Conservation (phyloP, 208 protist genomes). For the Leishmania tarentolae region DNA sequence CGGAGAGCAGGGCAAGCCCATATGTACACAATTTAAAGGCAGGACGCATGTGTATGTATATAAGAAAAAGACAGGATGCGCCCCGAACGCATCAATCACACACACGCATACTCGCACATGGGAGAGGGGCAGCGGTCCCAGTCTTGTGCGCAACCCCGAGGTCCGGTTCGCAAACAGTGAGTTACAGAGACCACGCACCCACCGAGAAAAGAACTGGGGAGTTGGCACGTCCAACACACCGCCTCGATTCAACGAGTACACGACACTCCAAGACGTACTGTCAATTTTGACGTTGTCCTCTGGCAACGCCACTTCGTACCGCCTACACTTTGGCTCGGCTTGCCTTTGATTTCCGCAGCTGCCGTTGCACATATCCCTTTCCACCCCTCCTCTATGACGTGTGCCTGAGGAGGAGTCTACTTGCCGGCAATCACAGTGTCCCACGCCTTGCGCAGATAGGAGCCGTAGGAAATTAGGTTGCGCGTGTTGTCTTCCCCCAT, state of each 20-base stretch:
- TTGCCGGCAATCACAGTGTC: constrained; percentile 42
- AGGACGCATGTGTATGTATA: not conserved
- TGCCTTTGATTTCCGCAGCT: too few relatives aligned
- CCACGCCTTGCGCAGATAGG: constrained; percentile 63
- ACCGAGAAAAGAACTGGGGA: not conserved
- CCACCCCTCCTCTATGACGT: not conserved
- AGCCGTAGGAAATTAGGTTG: constrained; percentile 59
- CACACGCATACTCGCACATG: not conserved
- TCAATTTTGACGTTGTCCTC: not conserved
- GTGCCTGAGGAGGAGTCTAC: constrained; percentile 7
- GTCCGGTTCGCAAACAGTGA: not conserved
- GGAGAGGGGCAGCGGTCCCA: not conserved
- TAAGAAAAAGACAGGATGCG: not conserved
- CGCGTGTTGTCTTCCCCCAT: constrained; percentile 78
- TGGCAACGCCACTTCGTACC: not conserved
- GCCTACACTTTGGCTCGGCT: not conserved
- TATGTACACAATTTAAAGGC: not conserved
- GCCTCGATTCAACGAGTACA: not conserved
- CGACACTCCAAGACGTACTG: not conserved
- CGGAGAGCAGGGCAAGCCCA: not conserved
- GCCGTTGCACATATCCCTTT: too few relatives aligned
- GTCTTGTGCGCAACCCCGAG: not conserved
- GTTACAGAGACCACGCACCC: not conserved
- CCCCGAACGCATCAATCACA: not conserved
- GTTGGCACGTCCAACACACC: not conserved